Base-by-base conservation (phyloP, 23 red algal species). In the Pyropia haitanensis region DNA sequence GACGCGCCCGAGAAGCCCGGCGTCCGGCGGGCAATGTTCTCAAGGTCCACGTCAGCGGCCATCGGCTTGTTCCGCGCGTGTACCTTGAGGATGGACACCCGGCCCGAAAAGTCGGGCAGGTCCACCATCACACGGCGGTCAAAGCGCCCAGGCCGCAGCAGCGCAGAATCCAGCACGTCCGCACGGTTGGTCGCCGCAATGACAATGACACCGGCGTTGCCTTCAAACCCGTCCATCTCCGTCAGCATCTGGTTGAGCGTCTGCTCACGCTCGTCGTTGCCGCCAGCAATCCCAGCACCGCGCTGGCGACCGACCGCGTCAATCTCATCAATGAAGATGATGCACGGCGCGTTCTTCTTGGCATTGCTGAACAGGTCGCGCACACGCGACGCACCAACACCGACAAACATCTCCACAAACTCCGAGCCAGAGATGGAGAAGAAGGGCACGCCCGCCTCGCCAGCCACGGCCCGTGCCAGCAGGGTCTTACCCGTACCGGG, bases 341-440 rank as follows among this genome's bases (percentile, higher is more conserved):
- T 98, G 76, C 94, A 98, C 9, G 94, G 94, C 21, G 94, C 94
- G 64, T 98, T 98, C 75, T 98, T 98, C 68, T 98, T 98, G 6
- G 94, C 94, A 33, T 98, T 83, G 44, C 81, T 64, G 61, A 98
- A 98, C 1, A 98, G 83, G 70, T 98, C 94, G 22, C 94, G 75
- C 27, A 98, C 94, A 60, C 94, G 85, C 48, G 80, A 81, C 9
- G 94, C 94, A 64, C 94, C 94, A 1, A 98, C 94, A 63, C 94
- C 94, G 23, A 98, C 87, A 59, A 98, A 98, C 94, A 98, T 98
- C 32, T 98, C 94, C n/a, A 98, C 94, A 91, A 98, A 98, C 79
- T 98, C 94, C 53, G 94, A 98, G 13, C 94, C 94, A 13, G 94
- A 81, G 56, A 98, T 98, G 39, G 85, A 91, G 68, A 98, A 98